Evolutionary conservation across 345 rosid species (phyloP).

Genomic region (Hibiscus syriacus): DNA sequence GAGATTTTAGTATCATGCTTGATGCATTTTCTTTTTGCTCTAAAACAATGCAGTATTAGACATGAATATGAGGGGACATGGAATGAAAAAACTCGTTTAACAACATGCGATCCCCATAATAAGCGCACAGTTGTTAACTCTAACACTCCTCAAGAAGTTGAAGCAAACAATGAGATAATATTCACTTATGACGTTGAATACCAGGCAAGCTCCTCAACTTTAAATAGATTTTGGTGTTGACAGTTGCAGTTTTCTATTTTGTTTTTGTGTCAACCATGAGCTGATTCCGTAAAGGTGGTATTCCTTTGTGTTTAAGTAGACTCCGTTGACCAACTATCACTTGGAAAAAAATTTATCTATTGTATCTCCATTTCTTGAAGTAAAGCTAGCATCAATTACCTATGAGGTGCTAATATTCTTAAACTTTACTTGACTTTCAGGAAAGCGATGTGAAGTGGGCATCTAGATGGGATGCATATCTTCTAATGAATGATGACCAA

Average conservation of each 20-base stretch:
- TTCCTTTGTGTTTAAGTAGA: not conserved
- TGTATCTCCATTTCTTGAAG: not conserved
- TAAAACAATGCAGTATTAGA: conserved; percentile 45
- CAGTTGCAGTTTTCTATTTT: not conserved
- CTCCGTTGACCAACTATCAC: not conserved
- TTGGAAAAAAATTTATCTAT: not conserved
- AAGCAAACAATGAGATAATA: conserved; percentile 62
- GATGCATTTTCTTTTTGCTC: not conserved
- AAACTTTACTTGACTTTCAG: conserved; percentile 23
- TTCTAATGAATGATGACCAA: conserved; percentile 71
- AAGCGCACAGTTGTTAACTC: conserved; percentile 71
- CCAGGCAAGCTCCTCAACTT: conserved; percentile 40
- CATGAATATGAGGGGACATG: conserved; percentile 82
- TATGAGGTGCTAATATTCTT: conserved; percentile 3
- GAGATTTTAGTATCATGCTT: not conserved
- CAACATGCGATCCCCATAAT: conserved; percentile 79
- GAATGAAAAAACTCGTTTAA: conserved; percentile 61
- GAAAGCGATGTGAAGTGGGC: conserved; percentile 87
- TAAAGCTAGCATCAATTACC: not conserved
- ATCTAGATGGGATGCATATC: conserved; percentile 86
- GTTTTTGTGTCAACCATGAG: not conserved
- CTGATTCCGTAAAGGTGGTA: not conserved
- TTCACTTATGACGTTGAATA: conserved; percentile 90
- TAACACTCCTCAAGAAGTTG: conserved; percentile 86
- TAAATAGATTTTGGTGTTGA: not conserved